Conservation (phyloP, 345 rosid genomes). For the Hibiscus syriacus region DNA sequence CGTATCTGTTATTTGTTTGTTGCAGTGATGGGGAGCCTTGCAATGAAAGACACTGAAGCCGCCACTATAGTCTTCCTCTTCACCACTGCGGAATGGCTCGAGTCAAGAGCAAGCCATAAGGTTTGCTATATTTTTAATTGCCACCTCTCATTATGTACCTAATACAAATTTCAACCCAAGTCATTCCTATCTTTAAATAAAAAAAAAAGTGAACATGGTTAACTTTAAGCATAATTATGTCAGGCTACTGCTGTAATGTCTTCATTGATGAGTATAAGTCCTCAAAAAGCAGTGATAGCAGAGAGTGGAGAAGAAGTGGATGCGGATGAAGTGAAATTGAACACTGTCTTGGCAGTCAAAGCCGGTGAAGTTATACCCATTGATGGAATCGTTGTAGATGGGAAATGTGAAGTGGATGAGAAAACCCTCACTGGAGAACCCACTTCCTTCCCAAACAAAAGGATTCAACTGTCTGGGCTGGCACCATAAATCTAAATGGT, state of each 20-base stretch:
- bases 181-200: no score
- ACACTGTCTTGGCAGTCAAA: slow-evolving; percentile 67
- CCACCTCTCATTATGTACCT: no score
- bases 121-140: slow-evolving; percentile 20
- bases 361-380: slow-evolving; percentile 83
- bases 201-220: no score
- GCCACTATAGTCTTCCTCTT: slow-evolving; percentile 83
- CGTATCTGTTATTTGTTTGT: background rate
- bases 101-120: slow-evolving; percentile 86
- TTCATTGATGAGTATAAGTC: slow-evolving; percentile 69
- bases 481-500: slow-evolving; percentile 89
- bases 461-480: slow-evolving; percentile 80
- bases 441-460: slow-evolving; percentile 63
- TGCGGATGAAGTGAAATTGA: slow-evolving; percentile 57
- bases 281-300: slow-evolving; percentile 72
- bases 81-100: slow-evolving; percentile 83
- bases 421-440: slow-evolving; percentile 81
- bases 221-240: no score
- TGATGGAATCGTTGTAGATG: slow-evolving; percentile 85
- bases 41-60: slow-evolving; percentile 72
- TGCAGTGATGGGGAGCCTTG: slow-evolving; percentile 78
- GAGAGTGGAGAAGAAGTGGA: slow-evolving; percentile 79
- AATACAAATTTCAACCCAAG: no score
- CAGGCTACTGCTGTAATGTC: slow-evolving; percentile 92
- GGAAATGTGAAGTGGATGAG: slow-evolving; percentile 87